A percentile compares a stretch with the other conserved stretches of the same genome.
Evolutionary conservation across 139 green algal genomes (phyloP).

Genomic region (Edaphochlamys debaryana): DNA sequence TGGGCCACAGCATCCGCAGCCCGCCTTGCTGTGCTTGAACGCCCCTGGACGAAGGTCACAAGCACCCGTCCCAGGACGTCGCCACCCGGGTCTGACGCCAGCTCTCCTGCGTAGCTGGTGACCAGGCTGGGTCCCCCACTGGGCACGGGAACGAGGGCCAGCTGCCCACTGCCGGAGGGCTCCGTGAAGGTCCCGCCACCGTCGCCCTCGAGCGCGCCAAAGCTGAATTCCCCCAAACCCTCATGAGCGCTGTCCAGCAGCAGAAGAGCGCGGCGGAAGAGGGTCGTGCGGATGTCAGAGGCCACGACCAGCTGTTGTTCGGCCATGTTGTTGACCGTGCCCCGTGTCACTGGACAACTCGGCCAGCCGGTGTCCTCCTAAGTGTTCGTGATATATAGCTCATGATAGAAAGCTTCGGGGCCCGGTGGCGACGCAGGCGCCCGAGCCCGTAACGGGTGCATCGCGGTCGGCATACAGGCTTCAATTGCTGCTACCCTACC

Average conservation of each 20-base stretch:
- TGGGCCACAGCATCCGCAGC: constrained; percentile 12
- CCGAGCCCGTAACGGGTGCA: too few relatives aligned
- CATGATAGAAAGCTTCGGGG: too few relatives aligned
- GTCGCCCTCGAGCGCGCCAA: too few relatives aligned
- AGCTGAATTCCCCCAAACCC: constrained; percentile 22
- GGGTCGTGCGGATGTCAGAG: constrained; percentile 3
- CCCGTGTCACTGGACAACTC: too few relatives aligned
- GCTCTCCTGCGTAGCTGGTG: too few relatives aligned
- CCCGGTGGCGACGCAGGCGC: too few relatives aligned
- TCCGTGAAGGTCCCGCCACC: too few relatives aligned
- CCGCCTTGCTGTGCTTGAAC: not conserved
- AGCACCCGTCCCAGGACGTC: not conserved
- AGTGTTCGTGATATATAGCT: too few relatives aligned
- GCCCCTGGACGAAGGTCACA: constrained; percentile 1
- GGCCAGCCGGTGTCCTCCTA: too few relatives aligned
- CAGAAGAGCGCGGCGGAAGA: constrained; percentile 8
- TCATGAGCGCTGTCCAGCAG: constrained; percentile 17
- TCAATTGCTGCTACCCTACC: too few relatives aligned
- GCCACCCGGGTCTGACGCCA: not conserved
- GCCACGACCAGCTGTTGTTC: not conserved
- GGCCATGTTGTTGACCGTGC: not conserved
- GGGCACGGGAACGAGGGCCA: not conserved
- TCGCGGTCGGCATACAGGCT: too few relatives aligned
- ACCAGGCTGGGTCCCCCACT: too few relatives aligned
- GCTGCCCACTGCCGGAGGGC: not conserved